Conservation (phyloP, 306 rosid genomes). For the Pyrus bretschneideri region DNA sequence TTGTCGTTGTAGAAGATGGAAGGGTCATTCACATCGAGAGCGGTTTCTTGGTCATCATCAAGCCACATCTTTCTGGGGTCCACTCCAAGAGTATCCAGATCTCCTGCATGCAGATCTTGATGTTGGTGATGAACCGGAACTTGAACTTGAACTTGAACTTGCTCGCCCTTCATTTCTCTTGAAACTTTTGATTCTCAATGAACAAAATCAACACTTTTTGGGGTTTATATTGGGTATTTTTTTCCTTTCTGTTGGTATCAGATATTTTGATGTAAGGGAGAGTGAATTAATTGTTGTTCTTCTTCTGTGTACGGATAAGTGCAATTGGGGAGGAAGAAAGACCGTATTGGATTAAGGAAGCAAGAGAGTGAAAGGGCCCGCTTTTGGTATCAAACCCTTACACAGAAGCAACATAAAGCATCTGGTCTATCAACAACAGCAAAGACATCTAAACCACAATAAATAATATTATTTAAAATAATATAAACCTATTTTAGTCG, state of each 20-base stretch:
- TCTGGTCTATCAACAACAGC: constrained; percentile 38
- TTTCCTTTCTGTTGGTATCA: constrained; percentile 14
- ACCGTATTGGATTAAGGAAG: constrained; percentile 55
- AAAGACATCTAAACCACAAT: constrained; percentile 8
- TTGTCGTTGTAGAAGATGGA: constrained; percentile 58
- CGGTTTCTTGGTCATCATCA: constrained; percentile 27
- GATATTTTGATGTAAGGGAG: constrained; percentile 34
- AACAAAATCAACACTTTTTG: neutral
- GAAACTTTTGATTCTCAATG: neutral
- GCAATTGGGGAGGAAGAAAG: constrained; percentile 15
- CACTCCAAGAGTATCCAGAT: constrained; percentile 21
- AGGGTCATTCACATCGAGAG: constrained; percentile 35
- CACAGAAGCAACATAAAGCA: constrained; percentile 76
- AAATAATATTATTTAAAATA: neutral
- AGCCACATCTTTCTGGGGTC: constrained; percentile 50
- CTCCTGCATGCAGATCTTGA: constrained; percentile 59
- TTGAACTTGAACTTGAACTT: neutral
- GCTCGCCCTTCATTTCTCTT: neutral
- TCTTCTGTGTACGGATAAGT: constrained; percentile 41
- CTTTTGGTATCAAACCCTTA: constrained; percentile 37
- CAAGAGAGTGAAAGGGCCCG: constrained; percentile 45
- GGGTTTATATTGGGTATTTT: neutral
- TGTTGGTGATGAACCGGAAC: neutral
- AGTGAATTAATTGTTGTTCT: neutral
- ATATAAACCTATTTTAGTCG: neutral